Percentiles rank a stretch among this genome's conserved stretches.
Conservation (phyloP, 2,329 filamentous ascomycete genomes). For the Cordyceps fumosorosea region DNA sequence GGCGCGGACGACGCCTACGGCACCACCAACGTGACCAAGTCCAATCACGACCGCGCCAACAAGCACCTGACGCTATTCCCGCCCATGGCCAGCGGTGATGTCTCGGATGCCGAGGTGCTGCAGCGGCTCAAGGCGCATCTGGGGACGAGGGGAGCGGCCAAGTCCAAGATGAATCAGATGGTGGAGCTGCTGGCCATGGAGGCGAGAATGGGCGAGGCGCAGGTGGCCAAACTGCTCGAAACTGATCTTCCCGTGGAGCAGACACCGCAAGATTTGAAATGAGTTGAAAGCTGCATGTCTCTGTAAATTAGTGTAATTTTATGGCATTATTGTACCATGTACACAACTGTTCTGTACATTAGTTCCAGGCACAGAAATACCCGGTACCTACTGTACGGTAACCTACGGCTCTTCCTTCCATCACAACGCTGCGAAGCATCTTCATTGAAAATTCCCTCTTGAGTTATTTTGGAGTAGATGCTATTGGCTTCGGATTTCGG, state of each 20-base stretch:
- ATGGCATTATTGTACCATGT: too few species aligned
- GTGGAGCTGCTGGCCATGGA: constrained; percentile 24
- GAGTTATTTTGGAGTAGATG: too few species aligned
- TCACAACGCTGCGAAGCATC: too few species aligned
- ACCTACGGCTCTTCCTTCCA: too few species aligned
- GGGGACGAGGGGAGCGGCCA: constrained; percentile 20
- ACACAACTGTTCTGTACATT: too few species aligned
- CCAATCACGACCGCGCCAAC: constrained; percentile 26
- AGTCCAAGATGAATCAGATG: constrained; percentile 25
- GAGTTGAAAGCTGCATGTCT: neutral
- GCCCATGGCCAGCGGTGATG: constrained; percentile 26
- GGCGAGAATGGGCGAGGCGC: constrained; percentile 22
- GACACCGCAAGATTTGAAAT: neutral
- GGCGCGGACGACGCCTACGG: constrained; percentile 69
- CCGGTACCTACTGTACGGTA: too few species aligned
- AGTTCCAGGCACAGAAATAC: too few species aligned
- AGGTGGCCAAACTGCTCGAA: constrained; percentile 10
- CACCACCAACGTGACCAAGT: constrained; percentile 19
- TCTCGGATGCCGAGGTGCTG: constrained; percentile 20
- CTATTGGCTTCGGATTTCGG: too few species aligned
- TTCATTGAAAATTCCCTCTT: too few species aligned
- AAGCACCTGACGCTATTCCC: constrained; percentile 46
- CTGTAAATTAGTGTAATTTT: constrained; percentile 2
- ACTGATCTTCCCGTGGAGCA: neutral
- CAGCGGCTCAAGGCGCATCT: constrained; percentile 16